Conservation (phyloP, 305 asterid species). For the Fraxinus nigra region DNA sequence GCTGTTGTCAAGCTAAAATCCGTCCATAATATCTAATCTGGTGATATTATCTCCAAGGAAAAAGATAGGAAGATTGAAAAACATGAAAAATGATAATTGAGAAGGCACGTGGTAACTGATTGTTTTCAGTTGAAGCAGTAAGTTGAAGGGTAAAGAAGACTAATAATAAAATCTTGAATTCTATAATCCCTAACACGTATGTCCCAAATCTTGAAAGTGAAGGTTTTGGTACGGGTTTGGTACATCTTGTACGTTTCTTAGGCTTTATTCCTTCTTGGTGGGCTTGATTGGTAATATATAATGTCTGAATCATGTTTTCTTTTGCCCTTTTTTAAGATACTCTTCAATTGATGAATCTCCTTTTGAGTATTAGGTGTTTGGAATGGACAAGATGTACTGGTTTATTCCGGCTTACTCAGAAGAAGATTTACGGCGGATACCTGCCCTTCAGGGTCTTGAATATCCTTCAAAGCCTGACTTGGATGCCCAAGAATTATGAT, state of each 20-base stretch:
- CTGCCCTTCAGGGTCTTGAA: constrained; percentile 65
- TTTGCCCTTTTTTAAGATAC: background rate
- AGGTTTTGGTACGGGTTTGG: background rate
- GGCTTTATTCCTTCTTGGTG: background rate
- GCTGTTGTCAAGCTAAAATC: background rate
- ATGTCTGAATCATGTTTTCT: background rate
- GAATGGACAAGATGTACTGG: constrained; percentile 55
- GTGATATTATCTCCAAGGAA: background rate
- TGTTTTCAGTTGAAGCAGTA: background rate
- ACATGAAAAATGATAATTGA: constrained; percentile 3
- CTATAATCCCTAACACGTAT: background rate
- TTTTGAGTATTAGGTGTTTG: constrained; percentile 46
- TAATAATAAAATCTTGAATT: background rate
- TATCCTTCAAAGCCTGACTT: constrained; percentile 62
- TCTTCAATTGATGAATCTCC: background rate
- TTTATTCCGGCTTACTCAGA: constrained; percentile 55
- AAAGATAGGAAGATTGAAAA: background rate
- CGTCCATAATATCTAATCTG: background rate
- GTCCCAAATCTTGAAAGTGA: background rate
- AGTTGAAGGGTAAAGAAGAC: background rate
- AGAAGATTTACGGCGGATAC: constrained; percentile 60
- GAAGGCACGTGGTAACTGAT: background rate
- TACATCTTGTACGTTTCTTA: background rate
- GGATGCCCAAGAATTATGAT: constrained; percentile 42
- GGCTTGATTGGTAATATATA: background rate